Conservation (phyloP, 2,329 filamentous ascomycete species). For the Saccharata proteae region DNA sequence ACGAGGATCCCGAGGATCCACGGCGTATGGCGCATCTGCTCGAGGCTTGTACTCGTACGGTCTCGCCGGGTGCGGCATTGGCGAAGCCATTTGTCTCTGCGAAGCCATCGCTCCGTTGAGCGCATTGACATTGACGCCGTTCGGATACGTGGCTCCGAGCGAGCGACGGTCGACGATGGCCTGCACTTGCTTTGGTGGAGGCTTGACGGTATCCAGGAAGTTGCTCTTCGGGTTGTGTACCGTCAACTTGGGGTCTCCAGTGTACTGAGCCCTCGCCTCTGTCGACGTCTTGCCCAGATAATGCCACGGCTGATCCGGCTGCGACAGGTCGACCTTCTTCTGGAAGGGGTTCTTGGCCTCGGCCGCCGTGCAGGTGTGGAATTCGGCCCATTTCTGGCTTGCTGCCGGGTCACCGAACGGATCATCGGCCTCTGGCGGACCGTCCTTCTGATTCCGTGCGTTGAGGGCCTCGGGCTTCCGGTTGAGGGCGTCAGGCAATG, state of each 20-base stretch:
- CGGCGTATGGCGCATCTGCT: background rate
- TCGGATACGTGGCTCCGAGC: constrained; percentile 1
- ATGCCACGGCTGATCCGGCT: constrained; percentile 70
- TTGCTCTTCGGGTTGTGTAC: constrained; percentile 57
- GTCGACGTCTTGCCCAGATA: constrained; percentile 81
- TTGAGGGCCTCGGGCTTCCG: constrained; percentile 33
- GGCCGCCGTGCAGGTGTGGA: constrained; percentile 43
- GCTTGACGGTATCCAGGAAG: constrained; percentile 55
- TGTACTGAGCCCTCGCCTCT: constrained; percentile 83
- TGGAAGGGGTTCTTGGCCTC: constrained; percentile 35
- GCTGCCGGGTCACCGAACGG: constrained; percentile 34
- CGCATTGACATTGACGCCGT: constrained; percentile 6
- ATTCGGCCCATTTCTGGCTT: constrained; percentile 49
- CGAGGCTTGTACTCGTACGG: constrained; percentile 8
- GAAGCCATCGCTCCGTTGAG: constrained; percentile 8
- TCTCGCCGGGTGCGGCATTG: constrained; percentile 4
- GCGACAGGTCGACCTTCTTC: constrained; percentile 58
- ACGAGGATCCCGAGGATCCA: too few relatives aligned
- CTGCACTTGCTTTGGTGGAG: constrained; percentile 18
- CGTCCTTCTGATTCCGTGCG: constrained; percentile 36
- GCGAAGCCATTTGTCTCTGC: constrained; percentile 3
- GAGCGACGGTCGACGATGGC: constrained; percentile 1
- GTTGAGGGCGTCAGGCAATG: constrained; percentile 48
- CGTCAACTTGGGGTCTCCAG: constrained; percentile 55
- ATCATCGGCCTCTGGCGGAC: constrained; percentile 35